phyloP scores from a whole-genome alignment of 352 stramenopile genomes.

The Elongisporangium undulatum region DNA sequence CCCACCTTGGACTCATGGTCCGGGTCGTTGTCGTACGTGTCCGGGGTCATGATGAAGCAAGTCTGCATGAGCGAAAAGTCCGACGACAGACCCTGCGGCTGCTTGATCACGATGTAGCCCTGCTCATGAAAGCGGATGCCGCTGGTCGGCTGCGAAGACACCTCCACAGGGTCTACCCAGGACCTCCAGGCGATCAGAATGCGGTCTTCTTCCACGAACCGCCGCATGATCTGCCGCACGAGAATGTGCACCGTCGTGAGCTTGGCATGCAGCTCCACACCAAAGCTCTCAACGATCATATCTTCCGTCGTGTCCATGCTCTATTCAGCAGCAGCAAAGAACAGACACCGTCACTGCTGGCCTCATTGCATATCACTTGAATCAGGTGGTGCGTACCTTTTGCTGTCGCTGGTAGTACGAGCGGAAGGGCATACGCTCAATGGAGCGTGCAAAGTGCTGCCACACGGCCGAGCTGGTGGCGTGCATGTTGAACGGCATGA shows the following conservation, averaged over 20 bases:
- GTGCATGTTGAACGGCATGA: slow-evolving; percentile 32
- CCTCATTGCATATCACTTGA: background rate
- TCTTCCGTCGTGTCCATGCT: slow-evolving; percentile 26
- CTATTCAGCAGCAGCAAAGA: slow-evolving; percentile 9
- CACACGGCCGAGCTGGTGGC: slow-evolving; percentile 29
- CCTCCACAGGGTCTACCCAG: slow-evolving; percentile 49
- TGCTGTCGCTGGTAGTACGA: slow-evolving; percentile 32
- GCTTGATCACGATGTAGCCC: slow-evolving; percentile 50
- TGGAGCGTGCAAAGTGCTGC: slow-evolving; percentile 38
- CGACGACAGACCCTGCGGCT: slow-evolving; percentile 22
- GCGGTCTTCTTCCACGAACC: slow-evolving; percentile 38
- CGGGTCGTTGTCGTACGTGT: slow-evolving; percentile 31
- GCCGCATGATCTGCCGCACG: slow-evolving; percentile 47
- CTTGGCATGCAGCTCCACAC: slow-evolving; percentile 47
- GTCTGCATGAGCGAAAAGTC: slow-evolving; percentile 41
- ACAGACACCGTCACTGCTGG: background rate
- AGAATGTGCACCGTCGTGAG: slow-evolving; percentile 42
- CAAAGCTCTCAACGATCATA: slow-evolving; percentile 58
- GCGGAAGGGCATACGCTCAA: slow-evolving; percentile 31
- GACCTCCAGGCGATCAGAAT: slow-evolving; percentile 53
- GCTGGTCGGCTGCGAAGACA: slow-evolving; percentile 28
- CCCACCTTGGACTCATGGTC: slow-evolving; percentile 38
- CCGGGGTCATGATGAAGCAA: slow-evolving; percentile 52
- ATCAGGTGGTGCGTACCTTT: slow-evolving; percentile 16
- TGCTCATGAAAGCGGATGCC: slow-evolving; percentile 48